A percentile compares a stretch with the other conserved stretches of the same genome.
Conservation (phyloP, 352 stramenopile species). For the Pythium dissotocum region DNA sequence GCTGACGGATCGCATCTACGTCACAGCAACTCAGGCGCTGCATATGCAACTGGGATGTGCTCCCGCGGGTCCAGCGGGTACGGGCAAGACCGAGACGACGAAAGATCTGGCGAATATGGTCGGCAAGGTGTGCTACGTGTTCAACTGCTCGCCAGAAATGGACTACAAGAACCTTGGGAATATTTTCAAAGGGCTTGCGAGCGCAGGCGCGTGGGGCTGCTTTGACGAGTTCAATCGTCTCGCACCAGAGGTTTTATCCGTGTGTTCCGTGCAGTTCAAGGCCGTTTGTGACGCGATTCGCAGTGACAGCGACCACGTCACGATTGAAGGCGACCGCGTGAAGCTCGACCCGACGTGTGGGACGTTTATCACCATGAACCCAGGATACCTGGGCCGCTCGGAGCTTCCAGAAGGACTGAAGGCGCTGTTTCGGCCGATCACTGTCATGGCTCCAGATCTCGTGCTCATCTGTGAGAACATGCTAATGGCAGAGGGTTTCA, state of each 20-base stretch:
- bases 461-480: constrained; percentile 97
- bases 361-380: constrained; percentile 98
- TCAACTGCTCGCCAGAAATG: constrained; percentile 96
- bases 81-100: constrained; percentile 95
- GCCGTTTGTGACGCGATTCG: constrained; percentile 94
- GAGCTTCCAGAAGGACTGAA: constrained; percentile 95
- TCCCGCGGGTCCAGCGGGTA: constrained; percentile 86
- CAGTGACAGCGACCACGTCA: constrained; percentile 74
- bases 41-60: constrained; percentile 96
- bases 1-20: constrained; percentile 95
- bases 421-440: constrained; percentile 94
- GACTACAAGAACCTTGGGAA: constrained; percentile 95
- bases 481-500: constrained; percentile 96
- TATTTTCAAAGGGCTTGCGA: constrained; percentile 95
- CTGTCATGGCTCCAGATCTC: constrained; percentile 95
- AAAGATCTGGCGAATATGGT: constrained; percentile 94
- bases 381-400: constrained; percentile 92
- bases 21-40: constrained; percentile 93
- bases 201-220: constrained; percentile 92
- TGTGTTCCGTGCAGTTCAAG: constrained; percentile 95
- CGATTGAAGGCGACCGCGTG: constrained; percentile 92
- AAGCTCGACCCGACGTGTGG: constrained; percentile 88
- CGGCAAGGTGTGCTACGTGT: constrained; percentile 94
- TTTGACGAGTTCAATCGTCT: constrained; percentile 97
- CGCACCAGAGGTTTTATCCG: constrained; percentile 90